A percentile compares a stretch with the other conserved stretches of the same genome.
Conservation (phyloP, 2,329 filamentous ascomycete genomes). For the Fusarium mexicanum region DNA sequence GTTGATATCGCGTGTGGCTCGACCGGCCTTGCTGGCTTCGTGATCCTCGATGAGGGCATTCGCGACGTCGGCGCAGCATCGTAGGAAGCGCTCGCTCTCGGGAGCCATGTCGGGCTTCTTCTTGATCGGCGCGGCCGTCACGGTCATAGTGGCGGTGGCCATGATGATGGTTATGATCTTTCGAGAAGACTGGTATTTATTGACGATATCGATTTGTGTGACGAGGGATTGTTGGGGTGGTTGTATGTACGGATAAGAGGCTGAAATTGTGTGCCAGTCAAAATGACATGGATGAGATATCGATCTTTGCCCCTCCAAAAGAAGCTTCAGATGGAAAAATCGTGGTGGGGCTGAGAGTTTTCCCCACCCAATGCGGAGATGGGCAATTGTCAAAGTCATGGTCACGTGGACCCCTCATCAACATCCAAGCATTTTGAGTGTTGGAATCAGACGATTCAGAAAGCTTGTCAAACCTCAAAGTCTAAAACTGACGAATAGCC, state of each 20-base stretch:
- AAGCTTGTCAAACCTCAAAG: neutral
- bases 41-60: constrained; percentile 94
- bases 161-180: constrained; percentile 35
- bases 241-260: neutral
- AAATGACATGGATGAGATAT: constrained; percentile 15
- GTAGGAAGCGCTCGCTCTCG: constrained; percentile 93
- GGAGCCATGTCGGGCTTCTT: constrained; percentile 83
- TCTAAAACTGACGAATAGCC: neutral
- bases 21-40: constrained; percentile 80
- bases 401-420: constrained; percentile 23
- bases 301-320: constrained; percentile 41
- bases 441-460: neutral
- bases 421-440: neutral
- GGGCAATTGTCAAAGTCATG: constrained; percentile 23
- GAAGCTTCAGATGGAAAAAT: constrained; percentile 31
- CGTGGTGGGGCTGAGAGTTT: constrained; percentile 34
- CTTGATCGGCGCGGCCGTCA: constrained; percentile 72
- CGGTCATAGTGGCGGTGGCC: constrained; percentile 67
- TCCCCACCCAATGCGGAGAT: constrained; percentile 33
- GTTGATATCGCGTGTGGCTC: constrained; percentile 86
- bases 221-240: neutral
- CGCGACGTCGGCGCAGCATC: constrained; percentile 95
- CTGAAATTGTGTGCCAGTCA: neutral
- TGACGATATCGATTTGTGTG: accelerated
- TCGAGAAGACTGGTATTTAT: neutral